Base-by-base conservation (phyloP, 2,329 filamentous ascomycete species). In the Trichoderma citrinoviride region DNA sequence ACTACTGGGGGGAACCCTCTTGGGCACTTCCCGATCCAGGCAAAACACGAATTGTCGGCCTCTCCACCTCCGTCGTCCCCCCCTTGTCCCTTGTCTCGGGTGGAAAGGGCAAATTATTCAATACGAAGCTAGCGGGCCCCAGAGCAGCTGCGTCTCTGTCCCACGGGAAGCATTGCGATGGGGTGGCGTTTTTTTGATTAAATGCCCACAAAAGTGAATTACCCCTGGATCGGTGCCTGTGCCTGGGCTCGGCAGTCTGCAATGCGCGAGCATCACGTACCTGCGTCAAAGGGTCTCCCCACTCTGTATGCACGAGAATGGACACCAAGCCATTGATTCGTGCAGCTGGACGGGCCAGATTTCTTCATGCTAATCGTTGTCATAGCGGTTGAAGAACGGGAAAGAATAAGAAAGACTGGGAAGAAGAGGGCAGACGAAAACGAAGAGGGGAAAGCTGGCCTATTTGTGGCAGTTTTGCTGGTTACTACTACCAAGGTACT, bases 21-120 rank as follows among this genome's bases (percentile, higher is more conserved):
- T 46, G 49, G 52, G 50, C 29, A 56, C 55, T 61, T 65, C 64
- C 64, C 64, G 56, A 65, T 61, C 54, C 29, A 44, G 55, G 23
- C 49, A 65, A 55, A 37, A 64, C 53, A 64, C 53, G 43, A 58
- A 44, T 23, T 46, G 43, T 50, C 46, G 44, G 61, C 23, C 44
- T 46, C 52, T 44, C 61, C 52, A 56, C 52, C 53, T 12, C 33
- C 12, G 5, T 37, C 12, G 4, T 14, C 14, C 33, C 33, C 33
- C 10, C 33, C 33, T 12, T 37, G 12, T 14, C 33, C 55, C 63
- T 54, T 65, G 64, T 61, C 56, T 65, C 50, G 64, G 46, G 43
- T 61, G 56, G 56, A 52, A 65, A 65, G 64, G 64, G 64, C 47
- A 65, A 61, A 61, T 65, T 65, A 56, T 61, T 37, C 49, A 65